Base-by-base conservation (phyloP, 129 eudicot genomes). In the Cynara cardunculus region DNA sequence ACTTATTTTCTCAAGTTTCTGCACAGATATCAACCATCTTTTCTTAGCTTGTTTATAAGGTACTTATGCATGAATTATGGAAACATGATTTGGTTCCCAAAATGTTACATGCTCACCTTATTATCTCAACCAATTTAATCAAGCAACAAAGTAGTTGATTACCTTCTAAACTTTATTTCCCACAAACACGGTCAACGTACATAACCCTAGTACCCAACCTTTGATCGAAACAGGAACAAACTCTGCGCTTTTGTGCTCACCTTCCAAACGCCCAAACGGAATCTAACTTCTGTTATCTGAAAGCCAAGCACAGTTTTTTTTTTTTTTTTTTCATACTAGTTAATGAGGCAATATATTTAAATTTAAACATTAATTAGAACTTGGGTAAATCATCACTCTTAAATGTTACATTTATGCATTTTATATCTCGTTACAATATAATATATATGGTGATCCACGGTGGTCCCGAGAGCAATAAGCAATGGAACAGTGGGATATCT, bases 391-490 rank as follows among this genome's bases (percentile, higher is more conserved):
- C 32, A 68, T n/a, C 28, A 71, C 4, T 74, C 18, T n/a, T 56
- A 56, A 56, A 2, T 56, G n/a, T 56, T 56, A 25, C 22, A 24
- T 28, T 65, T 41, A 30, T 67, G 46, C 12, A 44, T 19, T 74
- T 44, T 69, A 75, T 14, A 62, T 35, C 13, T 82, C 5, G 69
- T 12, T 59, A 2, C 78, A 69, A 77, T 82, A 76, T 75, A 75
- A 5, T 5, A 25, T 59, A 70, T 49, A 69, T 22, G 62, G 74
- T 73, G 65, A 44, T 44, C 49, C 18, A 19, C 16, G 35, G 82
- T 77, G 83, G 86, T 83, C 83, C 82, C 65, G 3, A 65, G 75
- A 62, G 86, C 75, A 83, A 77, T 83, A 83, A 83, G 86, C 82
- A 77, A 77, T 77, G 31, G 31, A 83, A 78, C 75, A 71, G 70